Percentiles rank a stretch among this genome's conserved stretches.
Conservation (phyloP, 2,329 filamentous ascomycete species). For the Ambrosiella cleistominuta region DNA sequence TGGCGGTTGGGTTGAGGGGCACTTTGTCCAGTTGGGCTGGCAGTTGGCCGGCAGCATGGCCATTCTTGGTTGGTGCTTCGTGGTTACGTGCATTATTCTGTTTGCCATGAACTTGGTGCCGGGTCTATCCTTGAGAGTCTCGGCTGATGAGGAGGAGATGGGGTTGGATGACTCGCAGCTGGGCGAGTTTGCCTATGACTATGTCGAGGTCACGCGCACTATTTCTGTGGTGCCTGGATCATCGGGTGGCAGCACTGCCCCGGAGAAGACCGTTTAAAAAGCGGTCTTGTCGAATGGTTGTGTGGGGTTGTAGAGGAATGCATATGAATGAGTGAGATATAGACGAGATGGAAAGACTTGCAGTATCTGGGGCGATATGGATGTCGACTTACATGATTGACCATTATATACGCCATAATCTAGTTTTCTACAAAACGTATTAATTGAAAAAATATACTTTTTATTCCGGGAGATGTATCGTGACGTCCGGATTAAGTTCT, state of each 20-base stretch:
- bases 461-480: too few relatives aligned
- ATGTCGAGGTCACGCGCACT: constrained; percentile 53
- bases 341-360: not conserved
- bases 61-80: constrained; percentile 48
- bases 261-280: constrained; percentile 12
- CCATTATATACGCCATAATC: too few relatives aligned
- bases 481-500: too few relatives aligned
- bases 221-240: constrained; percentile 27
- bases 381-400: too few relatives aligned
- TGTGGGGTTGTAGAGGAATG: not conserved
- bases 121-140: constrained; percentile 50
- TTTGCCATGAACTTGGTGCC: constrained; percentile 55
- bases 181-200: constrained; percentile 71
- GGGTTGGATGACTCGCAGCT: constrained; percentile 59
- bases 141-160: constrained; percentile 48
- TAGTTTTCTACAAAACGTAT: too few relatives aligned
- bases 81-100: constrained; percentile 49
- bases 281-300: not conserved
- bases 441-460: too few relatives aligned
- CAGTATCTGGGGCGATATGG: too few relatives aligned
- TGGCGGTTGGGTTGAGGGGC: constrained; percentile 54
- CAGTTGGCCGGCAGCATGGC: constrained; percentile 52
- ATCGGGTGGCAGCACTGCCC: constrained; percentile 2
- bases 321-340: not conserved
- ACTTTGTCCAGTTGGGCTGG: constrained; percentile 54